These are phyloP conservation scores for Capsicum chinense DNA, from an alignment of 257 asterid genomes.

Conservation along the genomic window DNA sequence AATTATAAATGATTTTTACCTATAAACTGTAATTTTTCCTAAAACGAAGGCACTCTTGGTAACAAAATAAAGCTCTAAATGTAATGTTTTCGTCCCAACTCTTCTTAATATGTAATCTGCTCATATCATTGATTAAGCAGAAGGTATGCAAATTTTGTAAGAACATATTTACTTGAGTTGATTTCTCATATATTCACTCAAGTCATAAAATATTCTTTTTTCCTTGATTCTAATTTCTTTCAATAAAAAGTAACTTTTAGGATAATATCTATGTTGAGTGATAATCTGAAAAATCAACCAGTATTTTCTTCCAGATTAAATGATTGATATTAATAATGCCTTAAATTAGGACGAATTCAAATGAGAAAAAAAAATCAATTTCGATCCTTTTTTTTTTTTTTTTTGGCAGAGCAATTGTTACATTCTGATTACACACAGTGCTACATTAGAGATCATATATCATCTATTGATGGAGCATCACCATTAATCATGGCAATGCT, in stretches of 20 bases:
- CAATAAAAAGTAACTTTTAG: background rate
- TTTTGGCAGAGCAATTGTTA: background rate
- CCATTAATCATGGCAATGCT: background rate
- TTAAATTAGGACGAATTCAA: background rate
- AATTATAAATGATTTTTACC: too few species aligned
- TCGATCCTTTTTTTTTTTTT: background rate
- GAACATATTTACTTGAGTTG: too few species aligned
- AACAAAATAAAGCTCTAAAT: too few species aligned
- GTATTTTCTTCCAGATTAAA: background rate
- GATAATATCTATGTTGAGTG: background rate
- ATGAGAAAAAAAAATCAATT: background rate
- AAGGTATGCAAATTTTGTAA: too few species aligned
- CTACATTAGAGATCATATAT: slow-evolving; percentile 22
- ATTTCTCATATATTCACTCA: too few species aligned
- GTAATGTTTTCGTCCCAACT: too few species aligned
- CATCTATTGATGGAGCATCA: background rate
- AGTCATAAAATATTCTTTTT: background rate
- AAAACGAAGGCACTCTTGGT: too few species aligned
- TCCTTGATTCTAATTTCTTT: background rate
- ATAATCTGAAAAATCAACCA: background rate
- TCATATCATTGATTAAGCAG: too few species aligned
- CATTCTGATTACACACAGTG: background rate
- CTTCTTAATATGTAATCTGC: too few species aligned
- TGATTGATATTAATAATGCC: background rate
- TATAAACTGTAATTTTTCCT: too few species aligned